These are phyloP conservation scores for Moelleriella libera DNA, from an alignment of 2,329 filamentous ascomycete genomes.

Conservation along the genomic window DNA sequence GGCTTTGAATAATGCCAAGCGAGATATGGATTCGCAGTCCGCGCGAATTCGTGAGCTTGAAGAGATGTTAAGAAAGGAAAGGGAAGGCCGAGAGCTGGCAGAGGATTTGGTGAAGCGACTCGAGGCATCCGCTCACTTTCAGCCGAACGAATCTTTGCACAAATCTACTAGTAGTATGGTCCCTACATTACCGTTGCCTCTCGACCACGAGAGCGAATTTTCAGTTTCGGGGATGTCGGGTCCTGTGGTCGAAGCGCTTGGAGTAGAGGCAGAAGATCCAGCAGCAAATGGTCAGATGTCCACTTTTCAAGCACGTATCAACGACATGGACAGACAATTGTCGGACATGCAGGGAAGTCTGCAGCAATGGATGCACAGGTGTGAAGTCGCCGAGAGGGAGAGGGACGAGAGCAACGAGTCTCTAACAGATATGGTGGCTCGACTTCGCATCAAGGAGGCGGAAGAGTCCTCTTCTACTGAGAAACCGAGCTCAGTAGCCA, in stretches of 20 bases:
- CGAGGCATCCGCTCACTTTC: slow-evolving; percentile 33
- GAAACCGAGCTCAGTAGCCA: slow-evolving; percentile 23
- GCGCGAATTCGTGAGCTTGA: slow-evolving; percentile 72
- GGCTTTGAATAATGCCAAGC: slow-evolving; percentile 68
- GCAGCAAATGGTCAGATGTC: slow-evolving; percentile 13
- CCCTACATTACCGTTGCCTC: no score
- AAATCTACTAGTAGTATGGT: no score
- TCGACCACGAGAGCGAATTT: no score
- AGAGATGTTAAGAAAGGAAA: slow-evolving; percentile 56
- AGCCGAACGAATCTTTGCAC: slow-evolving; percentile 13
- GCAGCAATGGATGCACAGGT: slow-evolving; percentile 61
- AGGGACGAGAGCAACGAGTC: slow-evolving; percentile 57
- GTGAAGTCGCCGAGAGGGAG: slow-evolving; percentile 70
- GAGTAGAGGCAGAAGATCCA: not conserved
- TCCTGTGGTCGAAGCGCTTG: not conserved
- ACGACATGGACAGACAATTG: slow-evolving; percentile 68
- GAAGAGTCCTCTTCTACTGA: slow-evolving; percentile 28
- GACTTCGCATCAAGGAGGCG: slow-evolving; percentile 56
- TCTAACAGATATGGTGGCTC: slow-evolving; percentile 76
- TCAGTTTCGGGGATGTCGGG: not conserved
- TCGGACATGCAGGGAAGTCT: slow-evolving; percentile 67
- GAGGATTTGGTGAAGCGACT: slow-evolving; percentile 68
- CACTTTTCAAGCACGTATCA: slow-evolving; percentile 50
- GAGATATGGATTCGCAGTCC: slow-evolving; percentile 74
- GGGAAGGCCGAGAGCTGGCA: slow-evolving; percentile 66